Evolutionary conservation across 2,329 filamentous ascomycete species (phyloP).

Genomic region (Fusarium devonianum): DNA sequence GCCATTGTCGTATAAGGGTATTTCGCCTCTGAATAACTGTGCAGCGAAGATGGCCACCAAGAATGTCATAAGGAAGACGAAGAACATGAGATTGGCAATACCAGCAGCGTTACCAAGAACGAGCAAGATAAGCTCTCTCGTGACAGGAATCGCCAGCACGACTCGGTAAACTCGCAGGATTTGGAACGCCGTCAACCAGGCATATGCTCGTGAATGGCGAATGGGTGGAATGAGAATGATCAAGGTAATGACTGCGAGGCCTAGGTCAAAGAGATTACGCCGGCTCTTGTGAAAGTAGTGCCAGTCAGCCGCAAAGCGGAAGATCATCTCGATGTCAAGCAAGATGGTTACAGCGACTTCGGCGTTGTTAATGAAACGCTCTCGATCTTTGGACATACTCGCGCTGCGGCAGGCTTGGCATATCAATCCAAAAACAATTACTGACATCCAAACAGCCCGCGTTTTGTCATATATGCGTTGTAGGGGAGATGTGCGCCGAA

Average conservation of each 20-base stretch:
- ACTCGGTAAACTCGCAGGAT: conserved; percentile 91
- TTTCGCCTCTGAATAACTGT: conserved; percentile 89
- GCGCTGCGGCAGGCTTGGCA: conserved; percentile 80
- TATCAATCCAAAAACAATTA: conserved; percentile 83
- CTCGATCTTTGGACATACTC: conserved; percentile 69
- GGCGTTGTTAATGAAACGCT: conserved; percentile 71
- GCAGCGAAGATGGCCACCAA: conserved; percentile 91
- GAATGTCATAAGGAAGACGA: conserved; percentile 95
- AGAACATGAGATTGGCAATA: conserved; percentile 93
- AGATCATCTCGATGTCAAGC: conserved; percentile 80
- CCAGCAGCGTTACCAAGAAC: conserved; percentile 91
- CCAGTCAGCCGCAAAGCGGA: conserved; percentile 83
- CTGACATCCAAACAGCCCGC: conserved; percentile 75
- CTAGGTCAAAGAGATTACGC: conserved; percentile 81
- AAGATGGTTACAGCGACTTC: conserved; percentile 80
- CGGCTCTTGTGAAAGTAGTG: conserved; percentile 76
- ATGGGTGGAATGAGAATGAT: conserved; percentile 88
- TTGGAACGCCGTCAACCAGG: conserved; percentile 92
- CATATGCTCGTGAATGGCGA: conserved; percentile 76
- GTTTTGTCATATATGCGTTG: conserved; percentile 80
- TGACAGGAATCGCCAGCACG: conserved; percentile 87
- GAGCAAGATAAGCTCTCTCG: conserved; percentile 82
- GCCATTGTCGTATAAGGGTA: conserved; percentile 70
- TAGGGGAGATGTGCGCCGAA: conserved; percentile 55
- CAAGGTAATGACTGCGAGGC: conserved; percentile 80